Evolutionary conservation across 768 basidiomycete genomes (phyloP).

Genomic region (Russula dissimulans): DNA sequence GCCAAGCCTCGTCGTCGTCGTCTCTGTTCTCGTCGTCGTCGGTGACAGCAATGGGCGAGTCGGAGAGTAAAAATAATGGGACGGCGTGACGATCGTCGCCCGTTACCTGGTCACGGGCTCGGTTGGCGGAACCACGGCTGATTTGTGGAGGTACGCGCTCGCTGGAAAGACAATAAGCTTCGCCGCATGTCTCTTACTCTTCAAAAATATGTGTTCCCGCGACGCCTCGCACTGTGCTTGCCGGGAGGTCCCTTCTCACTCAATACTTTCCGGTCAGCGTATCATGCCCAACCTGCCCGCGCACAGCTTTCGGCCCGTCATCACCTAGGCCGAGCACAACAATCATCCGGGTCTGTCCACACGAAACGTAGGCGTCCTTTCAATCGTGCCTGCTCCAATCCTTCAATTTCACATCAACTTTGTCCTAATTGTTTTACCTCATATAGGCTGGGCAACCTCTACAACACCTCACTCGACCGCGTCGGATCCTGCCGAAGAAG

Average conservation of each 20-base stretch:
- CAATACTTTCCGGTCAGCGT: not conserved
- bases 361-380: constrained; percentile 11
- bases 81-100: constrained; percentile 11
- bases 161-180: constrained; percentile 10
- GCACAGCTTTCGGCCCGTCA: not conserved
- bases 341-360: not conserved
- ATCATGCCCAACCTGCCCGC: not conserved
- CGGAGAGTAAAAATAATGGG: not conserved
- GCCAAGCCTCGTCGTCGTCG: not conserved
- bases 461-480: constrained; percentile 74
- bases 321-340: not conserved
- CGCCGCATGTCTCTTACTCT: constrained; percentile 14
- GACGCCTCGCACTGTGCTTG: constrained; percentile 4
- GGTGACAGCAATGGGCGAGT: not conserved
- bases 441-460: constrained; percentile 69
- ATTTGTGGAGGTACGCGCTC: not conserved
- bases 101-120: constrained; percentile 7
- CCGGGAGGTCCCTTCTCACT: not conserved
- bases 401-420: constrained; percentile 13
- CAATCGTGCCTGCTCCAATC: not conserved
- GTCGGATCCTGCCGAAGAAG: constrained; percentile 72
- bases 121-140: not conserved
- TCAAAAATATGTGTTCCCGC: constrained; percentile 2
- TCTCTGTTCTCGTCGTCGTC: constrained; percentile 5
- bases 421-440: constrained; percentile 19